phyloP scores from a whole-genome alignment of 2,329 filamentous ascomycete genomes.

The Epichloe uncinata region DNA sequence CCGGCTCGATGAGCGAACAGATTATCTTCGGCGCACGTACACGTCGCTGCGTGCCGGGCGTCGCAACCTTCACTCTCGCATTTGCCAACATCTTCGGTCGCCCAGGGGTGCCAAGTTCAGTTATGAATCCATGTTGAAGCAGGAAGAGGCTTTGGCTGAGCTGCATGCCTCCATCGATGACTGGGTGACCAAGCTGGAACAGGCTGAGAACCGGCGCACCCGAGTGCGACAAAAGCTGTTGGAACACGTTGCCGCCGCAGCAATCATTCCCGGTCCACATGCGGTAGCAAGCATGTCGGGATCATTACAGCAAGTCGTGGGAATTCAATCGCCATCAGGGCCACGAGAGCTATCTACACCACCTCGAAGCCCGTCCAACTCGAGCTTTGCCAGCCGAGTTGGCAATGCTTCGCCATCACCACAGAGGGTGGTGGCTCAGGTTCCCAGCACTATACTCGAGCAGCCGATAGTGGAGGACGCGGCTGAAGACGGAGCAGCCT shows the following conservation, averaged over 20 bases:
- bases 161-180: slow-evolving; percentile 68
- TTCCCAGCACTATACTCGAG: slow-evolving; percentile 43
- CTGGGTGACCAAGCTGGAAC: slow-evolving; percentile 68
- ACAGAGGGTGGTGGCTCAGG: slow-evolving; percentile 37
- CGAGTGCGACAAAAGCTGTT: slow-evolving; percentile 67
- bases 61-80: slow-evolving; percentile 61
- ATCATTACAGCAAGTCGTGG: slow-evolving; percentile 28
- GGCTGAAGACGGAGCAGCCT: slow-evolving; percentile 12
- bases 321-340: slow-evolving; percentile 21
- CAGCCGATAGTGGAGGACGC: slow-evolving; percentile 33
- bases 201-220: slow-evolving; percentile 63
- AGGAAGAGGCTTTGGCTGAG: slow-evolving; percentile 66
- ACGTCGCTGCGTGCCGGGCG: slow-evolving; percentile 61
- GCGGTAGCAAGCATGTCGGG: slow-evolving; percentile 18
- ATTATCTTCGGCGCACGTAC: slow-evolving; percentile 67
- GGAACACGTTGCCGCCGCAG: slow-evolving; percentile 65
- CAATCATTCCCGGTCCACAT: slow-evolving; percentile 30
- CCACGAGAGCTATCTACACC: slow-evolving; percentile 39
- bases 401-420: slow-evolving; percentile 32
- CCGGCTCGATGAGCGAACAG: slow-evolving; percentile 62
- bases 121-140: slow-evolving; percentile 61
- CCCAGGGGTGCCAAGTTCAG: slow-evolving; percentile 59
- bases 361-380: slow-evolving; percentile 7
- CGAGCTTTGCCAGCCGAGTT: slow-evolving; percentile 16
- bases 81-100: slow-evolving; percentile 64